Conservation (phyloP, 306 rosid genomes). For the Gastrolobium villosum region DNA sequence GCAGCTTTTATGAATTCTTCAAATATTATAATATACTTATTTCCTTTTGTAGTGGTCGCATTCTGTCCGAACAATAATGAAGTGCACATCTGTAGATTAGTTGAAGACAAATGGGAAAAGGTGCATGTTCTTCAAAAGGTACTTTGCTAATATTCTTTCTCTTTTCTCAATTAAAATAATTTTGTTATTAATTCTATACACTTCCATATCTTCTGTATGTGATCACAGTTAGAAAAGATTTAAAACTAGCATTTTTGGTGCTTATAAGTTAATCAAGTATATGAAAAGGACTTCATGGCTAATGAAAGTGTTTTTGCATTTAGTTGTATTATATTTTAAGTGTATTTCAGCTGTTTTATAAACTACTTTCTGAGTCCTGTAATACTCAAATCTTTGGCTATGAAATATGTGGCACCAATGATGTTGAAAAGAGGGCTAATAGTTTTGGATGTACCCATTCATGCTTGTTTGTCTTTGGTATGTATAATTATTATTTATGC, state of each 20-base stretch:
- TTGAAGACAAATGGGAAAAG: slow-evolving; percentile 96
- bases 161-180: slow-evolving; percentile 26
- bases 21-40: slow-evolving; percentile 26
- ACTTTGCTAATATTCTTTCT: slow-evolving; percentile 26
- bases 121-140: slow-evolving; percentile 96
- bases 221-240: slow-evolving; percentile 20
- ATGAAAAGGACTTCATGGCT: too few relatives aligned
- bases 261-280: background rate
- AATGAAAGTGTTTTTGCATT: slow-evolving; percentile 6
- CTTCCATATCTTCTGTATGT: slow-evolving; percentile 21
- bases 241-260: slow-evolving; percentile 8
- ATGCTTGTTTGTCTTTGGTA: background rate
- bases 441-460: slow-evolving; percentile 1
- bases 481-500: background rate
- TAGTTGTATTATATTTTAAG: slow-evolving; percentile 5
- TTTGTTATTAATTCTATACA: background rate
- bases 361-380: background rate
- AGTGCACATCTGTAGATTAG: slow-evolving; percentile 81
- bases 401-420: background rate
- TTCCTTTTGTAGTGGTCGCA: slow-evolving; percentile 80
- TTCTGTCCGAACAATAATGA: slow-evolving; percentile 93
- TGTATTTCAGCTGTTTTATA: background rate
- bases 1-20: slow-evolving; percentile 26
- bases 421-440: background rate
- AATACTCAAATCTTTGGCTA: background rate